Base-by-base conservation (phyloP, 208 protist genomes). In the Wallacemonas sp. region DNA sequence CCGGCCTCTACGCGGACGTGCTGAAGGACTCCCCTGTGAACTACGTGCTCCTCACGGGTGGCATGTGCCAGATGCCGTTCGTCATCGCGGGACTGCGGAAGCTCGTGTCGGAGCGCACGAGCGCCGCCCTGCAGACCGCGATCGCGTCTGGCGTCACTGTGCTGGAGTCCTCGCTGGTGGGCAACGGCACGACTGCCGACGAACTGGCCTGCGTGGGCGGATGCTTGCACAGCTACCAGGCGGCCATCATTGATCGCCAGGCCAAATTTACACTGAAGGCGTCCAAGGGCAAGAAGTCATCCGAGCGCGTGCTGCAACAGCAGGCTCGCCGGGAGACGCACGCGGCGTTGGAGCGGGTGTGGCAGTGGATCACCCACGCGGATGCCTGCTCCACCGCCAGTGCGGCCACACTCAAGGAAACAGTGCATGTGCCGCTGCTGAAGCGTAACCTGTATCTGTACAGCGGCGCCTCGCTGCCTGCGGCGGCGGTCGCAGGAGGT, bases 61-160 rank as follows among this genome's bases (percentile, higher is more conserved):
- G 91, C 19, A 93, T 94, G 88, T 78, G 76, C 55, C 78, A 92
- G 41, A 87, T 94, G 65, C 62, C 84, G 0, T 74, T 47, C 21
- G 61, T 93, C 30, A 80, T 73, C n/a, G 6, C 57, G 2, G 41
- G 41, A n/a, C 8, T 63, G 0, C 39, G 39, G n/a, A 63, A 63
- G 26, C 5, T 63, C n/a, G 11, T 63, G 38, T 17, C 23, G 5
- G 39, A 63, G 4, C 46, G 44, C 61, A 14, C 44, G 9, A 56
- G 5, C 44, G 16, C 58, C 17, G 19, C 14, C 2, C 39, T 69
- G 17, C 48, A 52, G 46, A n/a, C 16, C 21, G 30, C 36, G 5
- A 8, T 71, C 3, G 24, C 21, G 12, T 17, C 54, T 1, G 17
- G 11, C 33, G 39, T 68, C 17, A 56, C 46, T 11, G 72, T 88